These are phyloP conservation scores for Mucor lusitanicus DNA, from an alignment of 371 early-diverging fungal genomes.

Conservation along the genomic window DNA sequence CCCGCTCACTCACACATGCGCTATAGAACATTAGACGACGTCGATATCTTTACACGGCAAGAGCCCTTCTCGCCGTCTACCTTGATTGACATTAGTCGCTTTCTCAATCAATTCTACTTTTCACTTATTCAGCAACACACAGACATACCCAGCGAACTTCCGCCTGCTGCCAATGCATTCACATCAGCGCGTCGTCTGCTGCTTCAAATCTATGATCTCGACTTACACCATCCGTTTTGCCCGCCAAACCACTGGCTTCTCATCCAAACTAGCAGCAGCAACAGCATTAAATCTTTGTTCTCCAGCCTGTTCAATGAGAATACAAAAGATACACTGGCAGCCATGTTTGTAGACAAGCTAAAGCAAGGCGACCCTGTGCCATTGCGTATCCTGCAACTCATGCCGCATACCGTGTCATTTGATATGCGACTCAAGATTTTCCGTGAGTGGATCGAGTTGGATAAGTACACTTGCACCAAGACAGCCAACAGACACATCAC, in stretches of 20 bases:
- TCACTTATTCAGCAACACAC: constrained; percentile 43
- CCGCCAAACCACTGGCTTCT: constrained; percentile 76
- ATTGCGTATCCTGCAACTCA: constrained; percentile 69
- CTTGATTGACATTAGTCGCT: constrained; percentile 55
- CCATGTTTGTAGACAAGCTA: constrained; percentile 33
- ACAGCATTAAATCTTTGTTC: constrained; percentile 31
- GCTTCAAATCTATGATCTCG: constrained; percentile 77
- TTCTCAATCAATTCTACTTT: constrained; percentile 72
- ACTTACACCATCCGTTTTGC: constrained; percentile 73
- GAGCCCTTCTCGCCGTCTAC: constrained; percentile 58
- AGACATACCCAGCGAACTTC: constrained; percentile 22
- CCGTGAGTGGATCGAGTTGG: constrained; percentile 68
- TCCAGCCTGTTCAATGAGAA: not conserved
- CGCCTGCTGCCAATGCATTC: constrained; percentile 38
- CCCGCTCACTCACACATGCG: too few relatives aligned
- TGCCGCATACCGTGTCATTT: constrained; percentile 89
- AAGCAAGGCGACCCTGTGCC: constrained; percentile 58
- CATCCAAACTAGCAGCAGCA: constrained; percentile 27
- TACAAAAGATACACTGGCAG: not conserved
- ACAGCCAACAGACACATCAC: constrained; percentile 39
- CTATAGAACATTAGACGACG: constrained; percentile 80
- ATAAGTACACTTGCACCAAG: constrained; percentile 32
- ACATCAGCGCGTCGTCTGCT: constrained; percentile 66
- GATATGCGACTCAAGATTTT: constrained; percentile 79
- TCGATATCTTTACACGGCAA: constrained; percentile 73